Base-by-base conservation (phyloP, 2,329 filamentous ascomycete species). In the Sporothrix humicola region DNA sequence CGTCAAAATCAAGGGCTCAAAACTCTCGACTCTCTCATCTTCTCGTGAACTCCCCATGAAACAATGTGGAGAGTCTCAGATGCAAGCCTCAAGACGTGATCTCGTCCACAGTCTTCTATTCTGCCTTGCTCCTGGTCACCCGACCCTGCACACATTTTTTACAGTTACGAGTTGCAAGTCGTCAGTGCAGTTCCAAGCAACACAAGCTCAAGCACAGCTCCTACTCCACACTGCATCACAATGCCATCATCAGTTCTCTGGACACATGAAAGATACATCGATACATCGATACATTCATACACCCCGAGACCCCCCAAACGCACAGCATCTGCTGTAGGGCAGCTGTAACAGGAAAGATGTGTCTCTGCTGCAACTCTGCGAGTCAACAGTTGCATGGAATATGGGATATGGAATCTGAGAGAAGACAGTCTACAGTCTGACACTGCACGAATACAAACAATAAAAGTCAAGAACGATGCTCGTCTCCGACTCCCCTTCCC, bases 351-450 rank as follows among this genome's bases (percentile, higher is more conserved):
- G 58, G 58, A 20, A 63, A 63, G 15, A 17, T n/a, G 58, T 44
- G 31, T 20, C 58, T 31, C 20, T 7, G 9, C 6, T 63, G 17
- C 31, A n/a, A 20, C 58, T 61, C 15, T 44, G 37, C 58, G 20
- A 44, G 58, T 59, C 56, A 59, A 37, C 26, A 59, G 56, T 59
- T 37, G 56, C 56, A 59, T 59, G 26, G 56, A 44, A n/a, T 42
- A 37, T 59, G 26, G 56, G n/a, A n/a, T 42, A 37, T 59, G 13
- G 26, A 65, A 65, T 46, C n/a, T 23, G 59, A 65, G 17, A 63
- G 17, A 63, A 7, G 31, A 37, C 31, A 37, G 31, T 31, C 31
- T 31, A 42, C 17, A 20, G 9, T 20, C 6, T 17, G 8, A 63
- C 31, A 63, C 3, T 20, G 52, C 17, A 15, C 20, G n/a, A n/a